Base-by-base conservation (phyloP, 768 basidiomycete species). In the Auriscalpium vulgare region DNA sequence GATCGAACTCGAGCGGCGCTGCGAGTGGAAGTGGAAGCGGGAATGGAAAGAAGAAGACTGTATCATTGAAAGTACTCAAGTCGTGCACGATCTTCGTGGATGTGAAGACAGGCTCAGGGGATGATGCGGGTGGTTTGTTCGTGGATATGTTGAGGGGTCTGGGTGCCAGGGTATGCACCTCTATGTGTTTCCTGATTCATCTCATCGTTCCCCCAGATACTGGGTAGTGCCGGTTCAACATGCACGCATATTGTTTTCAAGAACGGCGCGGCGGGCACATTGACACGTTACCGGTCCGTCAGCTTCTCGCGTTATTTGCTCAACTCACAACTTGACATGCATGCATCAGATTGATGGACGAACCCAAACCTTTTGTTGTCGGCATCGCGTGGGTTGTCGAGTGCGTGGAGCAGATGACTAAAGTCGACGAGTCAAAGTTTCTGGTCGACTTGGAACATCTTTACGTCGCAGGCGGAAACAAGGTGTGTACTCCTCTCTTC, bases 321-420 rank as follows among this genome's bases (percentile, higher is more conserved):
- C 4, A 13, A 53, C 10, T 29, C 14, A 44, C 50, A 14, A 55
- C 9, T 8, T 21, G 45, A 23, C 34, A 35, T 38, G 13, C 46
- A 10, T 29, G 7, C 29, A 29, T 29, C 37, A 88, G 87, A 52
- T 65, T 82, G 49, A 71, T 89, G 21, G 73, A 81, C 47, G 84
- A 90, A 43, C 88, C 68, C 64, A 78, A 85, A 64, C 92, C 92
- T 0, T 61, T 72, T 23, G 83, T 91, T 14, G 87, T 95, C 14
- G 88, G 90, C 8, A 89, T 93, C 61, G 86, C 82, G 16, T 94
- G 92, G 92, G 87, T 95, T 5, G 88, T 93, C 2, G 84, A 90
- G 64, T 95, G 91, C 61, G 86, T 79, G 2, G 91, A 93, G 63
- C 80, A 83, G 59, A 75, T 78, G 47, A 68, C 68, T 40, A 78